phyloP scores from a whole-genome alignment of 768 basidiomycete genomes.

The Leucosporidium scottii region DNA sequence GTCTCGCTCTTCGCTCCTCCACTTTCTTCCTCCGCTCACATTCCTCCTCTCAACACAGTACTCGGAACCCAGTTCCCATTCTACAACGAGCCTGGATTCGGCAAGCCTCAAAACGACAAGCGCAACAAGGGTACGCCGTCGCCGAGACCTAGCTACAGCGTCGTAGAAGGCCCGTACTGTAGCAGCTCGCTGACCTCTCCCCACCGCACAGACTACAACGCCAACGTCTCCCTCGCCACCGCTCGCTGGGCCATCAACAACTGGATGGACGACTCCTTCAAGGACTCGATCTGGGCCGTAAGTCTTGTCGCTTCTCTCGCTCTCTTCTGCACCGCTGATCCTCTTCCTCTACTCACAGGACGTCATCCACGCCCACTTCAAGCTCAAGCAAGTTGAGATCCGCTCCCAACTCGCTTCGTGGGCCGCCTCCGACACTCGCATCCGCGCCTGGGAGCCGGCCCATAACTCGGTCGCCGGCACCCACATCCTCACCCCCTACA shows the following conservation, averaged over 20 bases:
- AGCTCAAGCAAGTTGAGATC: slow-evolving; percentile 31
- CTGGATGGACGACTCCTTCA: slow-evolving; percentile 50
- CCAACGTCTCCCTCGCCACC: slow-evolving; percentile 47
- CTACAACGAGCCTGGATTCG: slow-evolving; percentile 52
- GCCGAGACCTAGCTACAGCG: background rate
- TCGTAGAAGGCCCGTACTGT: too few species aligned
- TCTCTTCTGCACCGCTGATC: background rate
- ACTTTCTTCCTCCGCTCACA: too few species aligned
- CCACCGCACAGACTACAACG: slow-evolving; percentile 48
- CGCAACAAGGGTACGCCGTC: slow-evolving; percentile 4
- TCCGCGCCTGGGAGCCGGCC: slow-evolving; percentile 2
- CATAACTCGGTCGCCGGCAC: slow-evolving; percentile 6
- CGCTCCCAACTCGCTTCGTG: background rate
- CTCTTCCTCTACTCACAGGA: slow-evolving; percentile 43
- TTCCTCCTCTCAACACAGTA: too few species aligned
- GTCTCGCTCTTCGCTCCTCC: too few species aligned
- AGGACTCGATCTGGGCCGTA: slow-evolving; percentile 50
- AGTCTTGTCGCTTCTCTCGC: slow-evolving; percentile 25
- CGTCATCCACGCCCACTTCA: slow-evolving; percentile 51
- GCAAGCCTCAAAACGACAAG: background rate
- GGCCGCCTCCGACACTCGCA: slow-evolving; percentile 4
- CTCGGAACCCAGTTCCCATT: slow-evolving; percentile 50
- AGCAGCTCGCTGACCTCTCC: slow-evolving; percentile 22
- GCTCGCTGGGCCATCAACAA: slow-evolving; percentile 53
- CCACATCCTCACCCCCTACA: background rate